Base-by-base conservation (phyloP, 352 stramenopile genomes). In the Phytopythium litorale region DNA sequence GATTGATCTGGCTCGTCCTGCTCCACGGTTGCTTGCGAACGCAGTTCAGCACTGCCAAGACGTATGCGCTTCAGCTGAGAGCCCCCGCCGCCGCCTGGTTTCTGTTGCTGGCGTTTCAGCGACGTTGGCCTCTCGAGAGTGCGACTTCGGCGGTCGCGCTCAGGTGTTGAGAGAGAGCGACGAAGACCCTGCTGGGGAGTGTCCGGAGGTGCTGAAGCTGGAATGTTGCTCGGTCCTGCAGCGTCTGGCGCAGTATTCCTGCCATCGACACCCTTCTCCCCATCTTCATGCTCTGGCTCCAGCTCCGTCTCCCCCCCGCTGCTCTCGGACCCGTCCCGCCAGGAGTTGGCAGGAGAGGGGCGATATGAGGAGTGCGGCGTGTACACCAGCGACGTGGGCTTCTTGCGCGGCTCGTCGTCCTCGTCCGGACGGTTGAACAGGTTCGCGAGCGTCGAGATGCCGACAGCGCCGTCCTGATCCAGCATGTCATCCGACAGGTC, bases 401-500 rank as follows among this genome's bases (percentile, higher is more conserved):
- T 43, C 54, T 52, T 48, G 21, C 42, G 38, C 37, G 54, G 54
- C 25, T 42, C 37, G 40, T 51, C 40, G 15, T 52, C 54, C 12
- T 51, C 54, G 54, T 37, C 42, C 5, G 76, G 69, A 38, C 52
- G 67, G 12, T 81, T 66, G 32, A 88, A 85, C 16, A 54, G 75
- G 56, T 75, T 76, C n/a, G 81, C 81, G 30, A 91, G 78, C 11
- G 75, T 76, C 7, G 79, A 84, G 3, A 88, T 57, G 1, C 66
- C 70, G 43, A 68, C 70, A 8, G 75, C 69, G 3, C 78, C 79
- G 25, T 89, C 79, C 53, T 89, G 76, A 55, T 84, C 79, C n/a
- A 86, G 62, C 77, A 89, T 89, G 33, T 89, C 81, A 53, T 89
- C 79, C 35, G 78, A 89, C 75, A 88, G 70, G 46, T 87, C 75